A percentile compares a stretch with the other conserved stretches of the same genome.
phyloP scores from a whole-genome alignment of 2,329 filamentous ascomycete species.

The Setomelanomma holmii region DNA sequence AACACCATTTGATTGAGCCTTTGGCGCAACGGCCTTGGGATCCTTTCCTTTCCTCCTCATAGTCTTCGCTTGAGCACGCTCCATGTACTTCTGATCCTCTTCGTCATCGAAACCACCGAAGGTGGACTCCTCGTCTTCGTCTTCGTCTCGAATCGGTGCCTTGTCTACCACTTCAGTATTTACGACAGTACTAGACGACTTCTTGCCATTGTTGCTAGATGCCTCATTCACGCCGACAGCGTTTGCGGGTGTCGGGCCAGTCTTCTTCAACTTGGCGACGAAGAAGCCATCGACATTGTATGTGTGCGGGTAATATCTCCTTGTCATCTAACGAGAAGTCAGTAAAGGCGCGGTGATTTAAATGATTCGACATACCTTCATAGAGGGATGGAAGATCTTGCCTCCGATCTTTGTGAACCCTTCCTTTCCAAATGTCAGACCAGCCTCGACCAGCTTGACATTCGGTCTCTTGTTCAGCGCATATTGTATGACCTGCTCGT shows the following conservation, averaged over 20 bases:
- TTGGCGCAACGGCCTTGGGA: conserved; percentile 48
- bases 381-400: conserved; percentile 86
- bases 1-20: conserved; percentile 17
- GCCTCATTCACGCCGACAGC: conserved; percentile 50
- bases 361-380: conserved; percentile 70
- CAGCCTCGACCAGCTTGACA: conserved; percentile 90
- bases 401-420: conserved; percentile 91
- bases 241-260: conserved; percentile 73
- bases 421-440: conserved; percentile 86
- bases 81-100: conserved; percentile 58
- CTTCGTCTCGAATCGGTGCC: conserved; percentile 66
- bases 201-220: conserved; percentile 44
- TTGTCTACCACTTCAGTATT: conserved; percentile 66
- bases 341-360: conserved; percentile 62
- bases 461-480: conserved; percentile 91
- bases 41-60: conserved; percentile 57
- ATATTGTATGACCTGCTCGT: conserved; percentile 93
- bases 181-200: conserved; percentile 51
- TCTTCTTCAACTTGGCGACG: conserved; percentile 96
- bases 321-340: conserved; percentile 29
- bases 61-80: conserved; percentile 52
- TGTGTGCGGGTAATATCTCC: conserved; percentile 47
- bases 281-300: conserved; percentile 89
- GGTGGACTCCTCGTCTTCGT: conserved; percentile 45
- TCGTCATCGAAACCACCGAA: conserved; percentile 61